These are phyloP conservation scores for Ceratocystis harringtonii DNA, from an alignment of 2,329 filamentous ascomycete species.

Conservation along the genomic window DNA sequence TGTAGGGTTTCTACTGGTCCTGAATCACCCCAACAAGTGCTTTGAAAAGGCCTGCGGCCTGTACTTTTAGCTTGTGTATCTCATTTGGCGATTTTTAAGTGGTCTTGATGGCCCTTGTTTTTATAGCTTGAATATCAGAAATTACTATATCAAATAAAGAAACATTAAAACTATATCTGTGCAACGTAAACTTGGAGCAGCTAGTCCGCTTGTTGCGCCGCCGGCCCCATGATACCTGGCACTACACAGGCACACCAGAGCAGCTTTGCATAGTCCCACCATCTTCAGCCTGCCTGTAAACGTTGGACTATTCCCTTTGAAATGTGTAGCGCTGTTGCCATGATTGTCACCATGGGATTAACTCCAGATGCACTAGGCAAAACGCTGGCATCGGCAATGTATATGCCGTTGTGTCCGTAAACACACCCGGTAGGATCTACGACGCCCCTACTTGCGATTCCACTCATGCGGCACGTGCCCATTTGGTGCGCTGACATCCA, in stretches of 20 bases:
- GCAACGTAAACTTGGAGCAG: not conserved
- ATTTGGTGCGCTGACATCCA: conserved; percentile 68
- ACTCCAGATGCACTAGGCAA: conserved; percentile 65
- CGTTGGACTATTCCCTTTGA: conserved; percentile 35
- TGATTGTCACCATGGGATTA: conserved; percentile 67
- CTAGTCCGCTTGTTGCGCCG: not conserved
- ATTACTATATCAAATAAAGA: not conserved
- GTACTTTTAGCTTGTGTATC: not conserved
- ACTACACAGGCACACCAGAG: not conserved
- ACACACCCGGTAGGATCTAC: conserved; percentile 44
- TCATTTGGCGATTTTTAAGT: not conserved
- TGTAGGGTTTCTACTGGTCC: not conserved
- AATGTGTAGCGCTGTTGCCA: conserved; percentile 55
- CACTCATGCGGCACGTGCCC: conserved; percentile 61
- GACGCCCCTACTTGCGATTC: conserved; percentile 35
- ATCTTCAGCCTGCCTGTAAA: not conserved
- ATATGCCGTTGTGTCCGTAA: conserved; percentile 51
- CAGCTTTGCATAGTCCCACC: not conserved
- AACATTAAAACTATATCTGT: not conserved
- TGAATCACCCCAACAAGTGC: not conserved
- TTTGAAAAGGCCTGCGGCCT: not conserved
- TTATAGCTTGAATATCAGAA: conserved; percentile 6
- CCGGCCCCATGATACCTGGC: not conserved
- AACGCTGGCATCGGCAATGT: conserved; percentile 59
- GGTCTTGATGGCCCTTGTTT: not conserved